Evolutionary conservation across 257 asterid genomes (phyloP), one percentile per base, ranked within the genome.

Genomic region (Solanum clarkiae): DNA sequence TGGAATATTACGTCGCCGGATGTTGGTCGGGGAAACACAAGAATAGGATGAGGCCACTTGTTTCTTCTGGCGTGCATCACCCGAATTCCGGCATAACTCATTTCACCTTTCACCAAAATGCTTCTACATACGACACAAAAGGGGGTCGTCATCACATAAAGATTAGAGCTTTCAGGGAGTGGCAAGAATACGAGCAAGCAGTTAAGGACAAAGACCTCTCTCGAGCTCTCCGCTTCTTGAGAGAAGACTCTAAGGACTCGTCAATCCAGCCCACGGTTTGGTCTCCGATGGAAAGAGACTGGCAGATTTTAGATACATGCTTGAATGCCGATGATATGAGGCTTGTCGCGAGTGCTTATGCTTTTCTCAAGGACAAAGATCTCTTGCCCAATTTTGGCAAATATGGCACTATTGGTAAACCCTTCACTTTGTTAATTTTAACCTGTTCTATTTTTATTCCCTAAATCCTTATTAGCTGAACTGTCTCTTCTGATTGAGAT

Each of bases 311-410:
- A 81, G 98, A 94, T 88, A 93, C 99, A 59, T 94, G 98, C 88
- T 89, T 96, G 92, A 96, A 94, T 91, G 99, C 98, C 54, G 99
- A 96, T 88, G 98, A 96, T 87, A 89, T 96, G 98, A 89, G 90
- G 88, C 98, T 96, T 66, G 99, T 96, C 60, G 97, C 88, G 11
- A 88, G 86, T 84, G 98, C 99, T 82, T 94, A 96, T 82, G 84
- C 92, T 17, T 93, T 94, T 74, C 97, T 96, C 81, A 87, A 88
- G 86, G 92, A 93, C 84, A 88, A 91, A 29, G 97, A 95, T 29
- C 87, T 92, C 22, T 87, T 96, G 91, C 93, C 93, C 84, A 91
- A 80, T 91, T 96, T 96, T 53, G 97, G 97, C 2, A 93, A 90
- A 82, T 96, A 88, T 84, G 87, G 98, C 10, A 91, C 84, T 66